Base-by-base conservation (phyloP, 164 flowering plant species). In the Euptelea pleiosperma region DNA sequence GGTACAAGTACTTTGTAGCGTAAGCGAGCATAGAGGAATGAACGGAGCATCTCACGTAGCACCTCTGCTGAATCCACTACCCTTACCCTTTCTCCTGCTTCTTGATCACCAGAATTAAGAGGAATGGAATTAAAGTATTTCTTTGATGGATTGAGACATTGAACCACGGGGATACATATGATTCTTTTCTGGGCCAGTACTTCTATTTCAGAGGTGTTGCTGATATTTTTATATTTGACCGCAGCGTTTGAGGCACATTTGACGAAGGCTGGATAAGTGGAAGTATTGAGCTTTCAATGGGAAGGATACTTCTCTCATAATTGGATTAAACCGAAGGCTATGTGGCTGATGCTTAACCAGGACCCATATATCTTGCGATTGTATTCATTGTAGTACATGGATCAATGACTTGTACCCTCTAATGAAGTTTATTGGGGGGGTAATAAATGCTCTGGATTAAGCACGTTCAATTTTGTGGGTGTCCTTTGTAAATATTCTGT, bases 181-280 rank as follows among this genome's bases (percentile, higher is more conserved):
- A 8, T 9, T 25, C 7, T 53, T 35, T 2, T 9, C 19, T 48
- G 8, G 5, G 26, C 29, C 15, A 15, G 10, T 9, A 18, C 10
- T 35, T n/a, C n/a, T n/a, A n/a, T 24, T 21, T 53, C 43, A 53
- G 29, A n/a, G 14, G 29, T 45, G 11, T 28, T 14, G 24, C 29
- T 45, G 22, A 45, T 21, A 22, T 45, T 22, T 25, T 45, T 45
- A 43, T 19, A 24, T 49, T 19, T n/a, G n/a, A n/a, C n/a, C n/a
- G n/a, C n/a, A n/a, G n/a, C n/a, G n/a, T n/a, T 49, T 49, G 52
- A 26, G n/a, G 49, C 9, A 30, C 60, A 41, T 37, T 25, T 28
- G 35, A 16, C 14, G 41, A 28, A 40, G 52, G 62, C 31, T 33
- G 43, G 9, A 10, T 40, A 18, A 52, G 14, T 12, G 11, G 5